Base-by-base conservation (phyloP, 139 green algal species). In the Eudorina sp. region DNA sequence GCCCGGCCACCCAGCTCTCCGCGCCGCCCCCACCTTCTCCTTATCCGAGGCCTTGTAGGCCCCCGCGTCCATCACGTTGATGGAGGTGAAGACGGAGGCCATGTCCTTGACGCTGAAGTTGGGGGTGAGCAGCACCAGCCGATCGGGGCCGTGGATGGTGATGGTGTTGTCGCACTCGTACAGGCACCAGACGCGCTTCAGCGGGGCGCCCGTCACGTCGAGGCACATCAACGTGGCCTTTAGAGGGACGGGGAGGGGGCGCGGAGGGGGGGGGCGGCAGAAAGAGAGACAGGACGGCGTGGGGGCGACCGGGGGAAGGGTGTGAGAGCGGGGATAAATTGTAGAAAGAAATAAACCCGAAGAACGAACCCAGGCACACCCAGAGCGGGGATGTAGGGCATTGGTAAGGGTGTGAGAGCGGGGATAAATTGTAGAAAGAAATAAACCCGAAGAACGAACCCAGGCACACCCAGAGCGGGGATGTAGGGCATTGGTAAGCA, bases 101-200 rank as follows among this genome's bases (percentile, higher is more conserved):
- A 86, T 86, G 41, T 86, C 80, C 80, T 86, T 86, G 80, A 86
- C 80, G 29, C 41, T 66, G 43, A 86, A 86, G 29, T 86, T 76
- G 41, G 80, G 60, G 13, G 80, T 86, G 27, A 86, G 80, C 60
- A 86, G 60, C 43, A 64, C 41, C 34, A 86, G 80, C 19, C 80
- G 60, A 43, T 86, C 80, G 29, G 80, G 80, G 23, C 80, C 80
- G 62, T 86, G 80, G 4, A 86, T 76, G 45, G 80, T 86, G 41
- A 88, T 80, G 64, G 82, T 88, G 82, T 88, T 79, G 82, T 88
- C 82, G 64, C 64, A 80, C 82, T 88, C 82, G 82, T 88, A 79
- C 36, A 88, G 82, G 64, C 82, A 88, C 82, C 82, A 88, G 46
- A 88, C 66, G 82, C 82, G 82, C 64, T 79, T 79, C 29, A 88